phyloP scores from a whole-genome alignment of 2,329 filamentous ascomycete species.

The Blastomyces silverae region DNA sequence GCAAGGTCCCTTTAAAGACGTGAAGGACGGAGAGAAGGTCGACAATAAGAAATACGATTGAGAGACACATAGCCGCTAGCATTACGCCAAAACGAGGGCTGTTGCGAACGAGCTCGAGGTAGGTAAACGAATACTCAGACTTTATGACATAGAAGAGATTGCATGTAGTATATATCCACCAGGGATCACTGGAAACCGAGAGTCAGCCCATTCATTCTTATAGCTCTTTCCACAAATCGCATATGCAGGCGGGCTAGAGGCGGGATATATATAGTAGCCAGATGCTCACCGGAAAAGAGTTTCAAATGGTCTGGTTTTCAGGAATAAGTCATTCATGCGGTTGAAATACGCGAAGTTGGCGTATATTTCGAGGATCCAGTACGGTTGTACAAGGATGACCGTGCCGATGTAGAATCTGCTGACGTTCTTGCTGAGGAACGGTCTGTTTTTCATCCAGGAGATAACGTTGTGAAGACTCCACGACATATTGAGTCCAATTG shows the following conservation, averaged over 20 bases:
- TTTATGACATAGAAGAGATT: slow-evolving; percentile 59
- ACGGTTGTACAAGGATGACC: slow-evolving; percentile 53
- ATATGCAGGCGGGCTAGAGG: background rate
- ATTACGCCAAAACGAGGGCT: slow-evolving; percentile 60
- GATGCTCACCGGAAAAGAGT: slow-evolving; percentile 49
- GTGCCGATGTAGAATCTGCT: slow-evolving; percentile 54
- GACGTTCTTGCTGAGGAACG: slow-evolving; percentile 49
- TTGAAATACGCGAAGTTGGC: slow-evolving; percentile 61
- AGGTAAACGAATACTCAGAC: slow-evolving; percentile 53
- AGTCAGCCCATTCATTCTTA: background rate
- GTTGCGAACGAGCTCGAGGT: slow-evolving; percentile 52
- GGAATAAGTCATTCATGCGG: slow-evolving; percentile 48
- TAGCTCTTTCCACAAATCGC: background rate
- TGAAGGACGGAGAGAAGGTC: slow-evolving; percentile 56
- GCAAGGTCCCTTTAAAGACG: slow-evolving; percentile 37
- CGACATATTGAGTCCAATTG: slow-evolving; percentile 55
- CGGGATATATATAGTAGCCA: background rate
- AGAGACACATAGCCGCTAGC: slow-evolving; percentile 54
- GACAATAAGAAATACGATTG: slow-evolving; percentile 54
- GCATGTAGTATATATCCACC: slow-evolving; percentile 59
- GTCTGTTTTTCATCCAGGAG: slow-evolving; percentile 60
- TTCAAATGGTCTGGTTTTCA: slow-evolving; percentile 52
- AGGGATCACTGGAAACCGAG: slow-evolving; percentile 48
- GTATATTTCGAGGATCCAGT: slow-evolving; percentile 60
- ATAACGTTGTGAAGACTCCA: slow-evolving; percentile 61